Percentiles rank a stretch among this genome's conserved stretches.
phyloP scores from a whole-genome alignment of 805 yeast species.

The Pichia occidentalis region DNA sequence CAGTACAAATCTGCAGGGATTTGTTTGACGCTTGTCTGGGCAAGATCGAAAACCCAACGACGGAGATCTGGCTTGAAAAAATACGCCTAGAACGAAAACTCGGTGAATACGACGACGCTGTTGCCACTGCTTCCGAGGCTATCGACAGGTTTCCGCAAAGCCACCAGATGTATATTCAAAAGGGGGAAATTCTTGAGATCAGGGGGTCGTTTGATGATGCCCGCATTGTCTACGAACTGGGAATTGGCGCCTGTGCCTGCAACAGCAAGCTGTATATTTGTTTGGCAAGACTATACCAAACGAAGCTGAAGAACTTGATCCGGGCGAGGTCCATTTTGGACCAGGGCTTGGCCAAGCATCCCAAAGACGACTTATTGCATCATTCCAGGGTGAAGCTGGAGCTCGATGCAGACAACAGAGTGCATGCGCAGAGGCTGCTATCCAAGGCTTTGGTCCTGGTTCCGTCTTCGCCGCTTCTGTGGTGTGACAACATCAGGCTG shows the following conservation, averaged over 20 bases:
- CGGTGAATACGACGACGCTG: slow-evolving; percentile 32
- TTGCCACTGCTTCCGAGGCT: slow-evolving; percentile 39
- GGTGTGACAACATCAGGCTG: slow-evolving; percentile 55
- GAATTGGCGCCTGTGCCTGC: slow-evolving; percentile 42
- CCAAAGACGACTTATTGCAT: slow-evolving; percentile 49
- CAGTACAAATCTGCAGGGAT: slow-evolving; percentile 31
- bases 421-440: slow-evolving; percentile 48
- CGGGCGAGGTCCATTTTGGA: slow-evolving; percentile 72
- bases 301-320: slow-evolving; percentile 34
- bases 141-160: slow-evolving; percentile 41
- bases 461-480: slow-evolving; percentile 54
- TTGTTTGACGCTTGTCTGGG: slow-evolving; percentile 28
- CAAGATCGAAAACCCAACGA: slow-evolving; percentile 25
- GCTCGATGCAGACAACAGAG: slow-evolving; percentile 36
- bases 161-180: slow-evolving; percentile 53
- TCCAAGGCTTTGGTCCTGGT: slow-evolving; percentile 52
- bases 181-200: slow-evolving; percentile 45
- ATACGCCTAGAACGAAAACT: slow-evolving; percentile 44
- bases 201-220: slow-evolving; percentile 34
- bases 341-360: slow-evolving; percentile 49
- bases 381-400: slow-evolving; percentile 56
- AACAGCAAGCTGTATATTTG: slow-evolving; percentile 48
- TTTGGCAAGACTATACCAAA: slow-evolving; percentile 43
- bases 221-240: slow-evolving; percentile 41
- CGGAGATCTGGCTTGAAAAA: slow-evolving; percentile 57